These are phyloP conservation scores for Aspergillus sp. DNA, from an alignment of 2,329 filamentous ascomycete species.

Conservation along the genomic window DNA sequence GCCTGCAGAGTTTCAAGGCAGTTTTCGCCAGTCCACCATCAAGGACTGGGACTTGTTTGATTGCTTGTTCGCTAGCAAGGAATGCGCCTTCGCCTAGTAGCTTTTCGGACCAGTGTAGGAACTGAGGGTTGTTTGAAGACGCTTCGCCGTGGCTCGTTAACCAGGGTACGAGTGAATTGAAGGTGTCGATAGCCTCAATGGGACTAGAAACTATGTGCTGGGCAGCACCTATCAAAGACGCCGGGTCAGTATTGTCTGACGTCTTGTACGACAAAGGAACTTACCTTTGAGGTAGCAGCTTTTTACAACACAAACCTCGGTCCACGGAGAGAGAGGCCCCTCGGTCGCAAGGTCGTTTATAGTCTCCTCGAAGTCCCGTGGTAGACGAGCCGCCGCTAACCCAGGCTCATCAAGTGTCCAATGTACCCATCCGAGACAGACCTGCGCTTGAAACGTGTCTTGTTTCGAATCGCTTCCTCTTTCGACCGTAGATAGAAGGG, in stretches of 20 bases:
- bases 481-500: slow-evolving; percentile 54
- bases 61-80: slow-evolving; percentile 58
- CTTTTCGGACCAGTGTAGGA: slow-evolving; percentile 76
- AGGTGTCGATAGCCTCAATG: slow-evolving; percentile 65
- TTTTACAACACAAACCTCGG: slow-evolving; percentile 77
- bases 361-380: slow-evolving; percentile 60
- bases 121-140: slow-evolving; percentile 58
- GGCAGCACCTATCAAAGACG: slow-evolving; percentile 39
- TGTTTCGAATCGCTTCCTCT: slow-evolving; percentile 54
- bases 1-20: slow-evolving; percentile 50
- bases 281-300: slow-evolving; percentile 74
- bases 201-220: slow-evolving; percentile 43
- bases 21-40: slow-evolving; percentile 31
- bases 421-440: slow-evolving; percentile 82
- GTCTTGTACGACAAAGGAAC: slow-evolving; percentile 11
- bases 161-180: slow-evolving; percentile 65
- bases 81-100: slow-evolving; percentile 74
- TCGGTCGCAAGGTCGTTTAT: slow-evolving; percentile 55
- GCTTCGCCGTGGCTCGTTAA: slow-evolving; percentile 44
- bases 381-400: slow-evolving; percentile 61
- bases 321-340: slow-evolving; percentile 66
- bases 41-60: slow-evolving; percentile 18
- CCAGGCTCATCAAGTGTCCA: slow-evolving; percentile 72
- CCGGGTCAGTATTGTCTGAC: slow-evolving; percentile 13
- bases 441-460: slow-evolving; percentile 71